Base-by-base conservation (phyloP, 257 asterid genomes). In the Solanum bulbocastanum region DNA sequence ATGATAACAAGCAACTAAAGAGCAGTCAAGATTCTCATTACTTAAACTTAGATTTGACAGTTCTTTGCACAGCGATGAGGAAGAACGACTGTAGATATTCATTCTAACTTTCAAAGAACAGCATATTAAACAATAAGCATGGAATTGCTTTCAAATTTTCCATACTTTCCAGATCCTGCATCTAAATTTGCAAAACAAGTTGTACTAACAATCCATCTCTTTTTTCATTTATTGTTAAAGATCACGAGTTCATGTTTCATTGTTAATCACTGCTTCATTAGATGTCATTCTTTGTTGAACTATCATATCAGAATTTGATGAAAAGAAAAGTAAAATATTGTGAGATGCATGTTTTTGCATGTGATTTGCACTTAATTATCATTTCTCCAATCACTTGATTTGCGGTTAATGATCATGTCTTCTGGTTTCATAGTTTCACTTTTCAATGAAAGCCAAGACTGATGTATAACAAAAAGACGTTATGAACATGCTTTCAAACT, bases 91-190 rank as follows among this genome's bases (percentile, higher is more conserved):
- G 10, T 8, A 79, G 10, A 44, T 44, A 4, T 44, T 25, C 10
- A 9, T 27, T 79, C 39, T 68, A 82, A 79, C 83, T 84, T 87
- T 65, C 83, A 72, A 87, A 83, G 62, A 56, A 74, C 10, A 78
- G 37, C 27, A 30, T 72, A 25, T 56, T 58, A 42, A 42, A 79
- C 27, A 87, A 83, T 42, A 76, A 85, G 72, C 42, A 90, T 83
- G 89, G 76, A 32, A 49, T 87, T 87, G 83, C 42, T 46, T 87
- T 44, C 86, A 84, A 39, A 87, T 78, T 37, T 74, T 78, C 42
- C 90, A 32, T 89, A 93, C 99, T 93, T 95, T 90, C 99, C 98
- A 86, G 86, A 58, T 36, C 23, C 71, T 25, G 15, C 76, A 36
- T 30, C 87, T 37, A 37, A 46, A 72, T 66, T n/a, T 66, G 27